Evolutionary conservation across 176 grass and related monocot species (phyloP), one percentile per base, ranked within the genome.

Genomic region (Eremochloa ophiuroides): DNA sequence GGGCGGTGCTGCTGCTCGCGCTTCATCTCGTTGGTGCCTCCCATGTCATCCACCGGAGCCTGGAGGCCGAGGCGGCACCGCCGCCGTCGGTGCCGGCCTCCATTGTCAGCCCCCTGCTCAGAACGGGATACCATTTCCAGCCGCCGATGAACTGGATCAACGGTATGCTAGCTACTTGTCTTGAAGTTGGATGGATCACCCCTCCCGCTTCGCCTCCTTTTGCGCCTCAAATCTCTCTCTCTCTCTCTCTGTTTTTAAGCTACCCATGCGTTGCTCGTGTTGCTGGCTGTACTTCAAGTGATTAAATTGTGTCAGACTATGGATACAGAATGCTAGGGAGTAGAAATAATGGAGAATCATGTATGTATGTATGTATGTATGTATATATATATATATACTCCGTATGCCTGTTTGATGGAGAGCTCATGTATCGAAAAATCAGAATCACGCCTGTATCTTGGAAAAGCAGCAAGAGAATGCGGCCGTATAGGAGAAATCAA

Each of bases 71-170:
- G 27, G 8, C 27, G 11, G 56, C 56, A 10, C 9, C 40, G 27
- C 42, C 65, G 26, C 3, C 66, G 35, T 79, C 83, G 16, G 86
- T 88, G 61, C 84, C 86, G 30, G 6, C 69, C 7, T 87, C 89
- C 73, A 75, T 88, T 81, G 78, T 88, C 22, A 77, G 46, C 84
- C 79, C 92, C 44, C 34, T 85, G 28, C 69, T 91, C 20, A 82
- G 74, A 65, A 80, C 86, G 0, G 88, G 66, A 4, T 94, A 87
- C 17, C 92, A 94, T 37, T 94, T 94, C 80, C 88, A 88, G 83
- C 92, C 92, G 14, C 88, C 88, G 0, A 83, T 0, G 40, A 88
- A 94, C 60, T 94, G 89, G 89, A 94, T 94, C 69, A 94, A 94
- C 85, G 92, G 92, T 91, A 87, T 4, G 65, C 25, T 40, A 38